Evolutionary conservation across 208 protist species (phyloP), one percentile per base, ranked within the genome.

Genomic region (Angomonas deanei): DNA sequence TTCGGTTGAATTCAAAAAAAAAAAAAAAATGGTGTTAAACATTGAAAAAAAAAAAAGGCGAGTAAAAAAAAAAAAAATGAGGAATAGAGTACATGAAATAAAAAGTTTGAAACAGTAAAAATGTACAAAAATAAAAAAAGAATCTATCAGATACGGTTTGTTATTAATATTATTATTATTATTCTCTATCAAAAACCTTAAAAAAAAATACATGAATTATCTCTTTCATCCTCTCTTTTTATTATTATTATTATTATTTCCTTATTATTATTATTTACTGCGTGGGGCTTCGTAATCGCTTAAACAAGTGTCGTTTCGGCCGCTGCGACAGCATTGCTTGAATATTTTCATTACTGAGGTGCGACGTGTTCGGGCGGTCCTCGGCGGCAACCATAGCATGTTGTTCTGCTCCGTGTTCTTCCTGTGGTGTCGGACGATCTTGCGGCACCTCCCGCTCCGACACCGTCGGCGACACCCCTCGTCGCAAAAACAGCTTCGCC

Each of bases 1-100:
- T 32, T 60, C 21, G n/a, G 8, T 56, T 56, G 28, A 5, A 15
- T 47, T 36, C 30, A 42, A 60, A 53, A 64, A 64, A 53, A 27
- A 32, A 53, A 27, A 53, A 64, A 39, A 64, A 23, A 32, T n/a
- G n/a, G n/a, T n/a, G n/a, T n/a, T n/a, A n/a, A n/a, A n/a, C n/a
- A n/a, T n/a, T n/a, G 3, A 64, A 21, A 64, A 26, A 64, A 53
- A 27, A 64, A 26, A 64, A 32, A 52, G 17, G 13, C 17, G 26
- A 53, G 23, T 4, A 33, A 10, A 31, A 17, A 64, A 64, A 39
- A 64, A 53, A 53, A 32, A 52, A 39, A 33, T 23, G 13, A 53
- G 23, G 2, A 53, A 10, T 17, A 52, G 50, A 52, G 27, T 15
- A 28, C 39, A 3, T 49, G 6, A 42, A 15, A 42, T 42, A 42